These are phyloP conservation scores for Leccinum solheimii DNA, from an alignment of 1,284 basidiomycete species.

Conservation along the genomic window DNA sequence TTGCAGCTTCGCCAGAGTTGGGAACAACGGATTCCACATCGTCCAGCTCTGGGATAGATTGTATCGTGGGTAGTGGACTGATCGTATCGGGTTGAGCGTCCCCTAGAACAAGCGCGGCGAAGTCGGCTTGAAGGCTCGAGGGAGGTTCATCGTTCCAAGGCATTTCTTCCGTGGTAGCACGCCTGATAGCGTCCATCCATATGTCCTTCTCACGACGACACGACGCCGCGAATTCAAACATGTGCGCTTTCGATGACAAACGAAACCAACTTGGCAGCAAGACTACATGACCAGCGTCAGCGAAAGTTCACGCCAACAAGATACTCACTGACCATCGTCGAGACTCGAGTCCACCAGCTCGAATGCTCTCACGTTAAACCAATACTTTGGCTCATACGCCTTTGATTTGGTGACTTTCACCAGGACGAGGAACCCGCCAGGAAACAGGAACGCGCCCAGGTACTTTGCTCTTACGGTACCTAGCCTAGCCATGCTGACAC, in stretches of 20 bases:
- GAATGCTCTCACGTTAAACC: slow-evolving; percentile 77
- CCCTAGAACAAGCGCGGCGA: slow-evolving; percentile 36
- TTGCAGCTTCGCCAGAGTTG: slow-evolving; percentile 3
- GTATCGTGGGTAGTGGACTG: slow-evolving; percentile 54
- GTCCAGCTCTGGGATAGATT: slow-evolving; percentile 59
- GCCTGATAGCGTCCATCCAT: slow-evolving; percentile 73
- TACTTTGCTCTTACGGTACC: slow-evolving; percentile 77
- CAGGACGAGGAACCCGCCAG: slow-evolving; percentile 81
- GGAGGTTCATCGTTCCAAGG: slow-evolving; percentile 60
- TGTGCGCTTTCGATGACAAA: slow-evolving; percentile 63
- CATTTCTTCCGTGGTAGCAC: slow-evolving; percentile 40
- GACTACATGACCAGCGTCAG: slow-evolving; percentile 43
- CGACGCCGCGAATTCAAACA: slow-evolving; percentile 82
- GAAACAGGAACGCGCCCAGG: slow-evolving; percentile 85
- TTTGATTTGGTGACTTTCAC: slow-evolving; percentile 82
- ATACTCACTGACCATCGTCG: slow-evolving; percentile 56
- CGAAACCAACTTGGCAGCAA: slow-evolving; percentile 80
- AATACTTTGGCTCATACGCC: slow-evolving; percentile 83
- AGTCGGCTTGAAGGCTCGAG: slow-evolving; percentile 53
- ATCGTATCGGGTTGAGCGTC: slow-evolving; percentile 42
- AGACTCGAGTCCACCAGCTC: slow-evolving; percentile 65
- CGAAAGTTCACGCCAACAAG: slow-evolving; percentile 1
- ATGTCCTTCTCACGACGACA: slow-evolving; percentile 81
- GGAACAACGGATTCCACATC: slow-evolving; percentile 28
- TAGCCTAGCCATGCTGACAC: slow-evolving; percentile 37